A percentile compares a stretch with the other conserved stretches of the same genome.
phyloP scores from a whole-genome alignment of 208 protist genomes.

The Wallacemonas sp. region DNA sequence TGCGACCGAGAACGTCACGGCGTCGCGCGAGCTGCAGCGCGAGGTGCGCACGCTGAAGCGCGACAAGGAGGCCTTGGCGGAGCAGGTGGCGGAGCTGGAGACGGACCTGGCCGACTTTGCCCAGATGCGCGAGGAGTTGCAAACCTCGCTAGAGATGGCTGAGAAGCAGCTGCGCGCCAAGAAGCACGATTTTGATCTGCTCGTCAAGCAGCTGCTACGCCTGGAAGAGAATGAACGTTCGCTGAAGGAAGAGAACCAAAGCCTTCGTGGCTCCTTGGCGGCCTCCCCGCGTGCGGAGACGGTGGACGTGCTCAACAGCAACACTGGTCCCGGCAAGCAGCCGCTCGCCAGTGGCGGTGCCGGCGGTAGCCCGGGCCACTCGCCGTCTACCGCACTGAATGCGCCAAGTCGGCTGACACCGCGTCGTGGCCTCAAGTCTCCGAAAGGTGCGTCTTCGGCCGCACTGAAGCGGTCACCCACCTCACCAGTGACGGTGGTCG shows the following conservation, averaged over 20 bases:
- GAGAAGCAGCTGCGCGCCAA: conserved; percentile 53
- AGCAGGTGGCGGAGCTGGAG: conserved; percentile 59
- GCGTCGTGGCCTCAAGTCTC: background rate
- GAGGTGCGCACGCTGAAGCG: conserved; percentile 17
- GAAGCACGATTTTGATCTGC: conserved; percentile 51
- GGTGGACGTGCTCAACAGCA: background rate
- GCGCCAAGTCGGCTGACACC: conserved; percentile 4
- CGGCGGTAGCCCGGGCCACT: background rate
- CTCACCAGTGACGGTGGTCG: background rate
- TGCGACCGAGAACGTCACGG: background rate
- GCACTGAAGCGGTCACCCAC: background rate
- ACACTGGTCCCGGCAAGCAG: background rate
- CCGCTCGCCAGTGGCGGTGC: background rate
- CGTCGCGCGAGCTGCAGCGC: background rate
- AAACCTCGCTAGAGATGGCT: conserved; percentile 34
- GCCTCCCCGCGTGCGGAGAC: background rate
- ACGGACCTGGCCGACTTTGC: conserved; percentile 61
- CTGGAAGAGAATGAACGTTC: conserved; percentile 46
- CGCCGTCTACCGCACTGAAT: background rate
- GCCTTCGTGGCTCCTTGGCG: conserved; percentile 1
- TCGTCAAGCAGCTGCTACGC: conserved; percentile 43
- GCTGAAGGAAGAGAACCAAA: conserved; percentile 14
- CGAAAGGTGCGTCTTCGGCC: background rate
- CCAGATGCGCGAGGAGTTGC: conserved; percentile 55
- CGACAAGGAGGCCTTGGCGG: conserved; percentile 20